These are phyloP conservation scores for Niebla homalea DNA, from an alignment of 495 filamentous ascomycete genomes.

Conservation along the genomic window DNA sequence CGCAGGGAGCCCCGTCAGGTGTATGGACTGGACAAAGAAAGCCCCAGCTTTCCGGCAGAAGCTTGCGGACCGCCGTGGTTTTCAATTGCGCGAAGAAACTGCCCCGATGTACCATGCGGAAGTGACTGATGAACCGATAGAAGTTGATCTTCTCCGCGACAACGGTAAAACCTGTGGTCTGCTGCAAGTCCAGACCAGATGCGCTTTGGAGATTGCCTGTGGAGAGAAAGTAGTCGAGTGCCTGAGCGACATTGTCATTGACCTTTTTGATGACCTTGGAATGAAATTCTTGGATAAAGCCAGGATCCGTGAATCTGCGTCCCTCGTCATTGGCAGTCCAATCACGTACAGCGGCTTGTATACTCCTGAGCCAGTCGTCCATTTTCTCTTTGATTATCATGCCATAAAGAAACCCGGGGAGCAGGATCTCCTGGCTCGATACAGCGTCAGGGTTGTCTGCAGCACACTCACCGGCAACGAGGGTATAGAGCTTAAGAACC, in stretches of 20 bases:
- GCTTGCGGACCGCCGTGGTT: constrained; percentile 89
- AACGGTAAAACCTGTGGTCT: constrained; percentile 86
- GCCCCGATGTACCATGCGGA: constrained; percentile 97
- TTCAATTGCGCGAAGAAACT: constrained; percentile 97
- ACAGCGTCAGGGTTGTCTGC: constrained; percentile 93
- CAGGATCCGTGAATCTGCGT: constrained; percentile 50
- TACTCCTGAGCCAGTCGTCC: constrained; percentile 67
- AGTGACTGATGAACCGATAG: constrained; percentile 95
- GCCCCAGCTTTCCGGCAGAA: constrained; percentile 94
- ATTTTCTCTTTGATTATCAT: constrained; percentile 90
- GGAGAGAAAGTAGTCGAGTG: constrained; percentile 87
- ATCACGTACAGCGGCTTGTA: constrained; percentile 48
- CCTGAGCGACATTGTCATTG: constrained; percentile 77
- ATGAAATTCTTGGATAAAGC: constrained; percentile 68
- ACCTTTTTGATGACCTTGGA: constrained; percentile 60
- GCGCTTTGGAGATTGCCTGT: constrained; percentile 88
- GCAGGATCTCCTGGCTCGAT: constrained; percentile 82
- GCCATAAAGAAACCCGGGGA: constrained; percentile 86
- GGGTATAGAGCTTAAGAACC: constrained; percentile 84
- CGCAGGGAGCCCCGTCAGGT: constrained; percentile 89
- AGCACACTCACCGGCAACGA: constrained; percentile 83
- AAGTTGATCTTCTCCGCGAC: constrained; percentile 99
- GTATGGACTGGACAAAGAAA: constrained; percentile 97
- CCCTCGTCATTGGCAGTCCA: constrained; percentile 54
- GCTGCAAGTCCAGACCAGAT: constrained; percentile 85